Conservation (phyloP, 805 yeast genomes). For the Komagataella populi region DNA sequence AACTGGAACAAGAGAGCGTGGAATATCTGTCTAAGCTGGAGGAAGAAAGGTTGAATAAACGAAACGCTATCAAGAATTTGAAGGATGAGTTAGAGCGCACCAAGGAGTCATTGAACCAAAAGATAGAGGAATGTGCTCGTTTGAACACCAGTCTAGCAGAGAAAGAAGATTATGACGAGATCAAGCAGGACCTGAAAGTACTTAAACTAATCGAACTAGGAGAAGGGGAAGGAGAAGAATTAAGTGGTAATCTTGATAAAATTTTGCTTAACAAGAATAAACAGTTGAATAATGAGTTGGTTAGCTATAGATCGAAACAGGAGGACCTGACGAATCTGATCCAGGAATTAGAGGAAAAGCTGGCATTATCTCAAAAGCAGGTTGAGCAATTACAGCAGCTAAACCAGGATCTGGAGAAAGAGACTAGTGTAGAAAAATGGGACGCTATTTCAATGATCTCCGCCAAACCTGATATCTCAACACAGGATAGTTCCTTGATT, state of each 20-base stretch:
- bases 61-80: constrained; percentile 8
- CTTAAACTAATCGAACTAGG: constrained; percentile 71
- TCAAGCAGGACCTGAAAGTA: constrained; percentile 63
- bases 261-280: constrained; percentile 59
- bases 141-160: constrained; percentile 34
- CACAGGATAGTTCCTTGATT: constrained; percentile 38
- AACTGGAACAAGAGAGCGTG: constrained; percentile 59
- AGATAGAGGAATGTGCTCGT: constrained; percentile 33
- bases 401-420: constrained; percentile 60
- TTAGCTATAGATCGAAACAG: constrained; percentile 47
- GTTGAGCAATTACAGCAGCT: constrained; percentile 26
- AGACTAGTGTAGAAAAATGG: constrained; percentile 44
- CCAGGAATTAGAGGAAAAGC: constrained; percentile 22
- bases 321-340: constrained; percentile 29
- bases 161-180: constrained; percentile 64
- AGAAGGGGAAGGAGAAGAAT: constrained; percentile 15
- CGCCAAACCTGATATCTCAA: constrained; percentile 29
- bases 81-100: constrained; percentile 15
- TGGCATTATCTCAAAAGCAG: constrained; percentile 21
- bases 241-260: constrained; percentile 28
- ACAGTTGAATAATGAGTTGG: constrained; percentile 56
- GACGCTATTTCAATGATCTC: constrained; percentile 60
- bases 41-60: constrained; percentile 23
- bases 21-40: constrained; percentile 44
- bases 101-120: constrained; percentile 26